These are phyloP conservation scores for Quercus glauca DNA, from an alignment of 306 rosid species.

Conservation along the genomic window DNA sequence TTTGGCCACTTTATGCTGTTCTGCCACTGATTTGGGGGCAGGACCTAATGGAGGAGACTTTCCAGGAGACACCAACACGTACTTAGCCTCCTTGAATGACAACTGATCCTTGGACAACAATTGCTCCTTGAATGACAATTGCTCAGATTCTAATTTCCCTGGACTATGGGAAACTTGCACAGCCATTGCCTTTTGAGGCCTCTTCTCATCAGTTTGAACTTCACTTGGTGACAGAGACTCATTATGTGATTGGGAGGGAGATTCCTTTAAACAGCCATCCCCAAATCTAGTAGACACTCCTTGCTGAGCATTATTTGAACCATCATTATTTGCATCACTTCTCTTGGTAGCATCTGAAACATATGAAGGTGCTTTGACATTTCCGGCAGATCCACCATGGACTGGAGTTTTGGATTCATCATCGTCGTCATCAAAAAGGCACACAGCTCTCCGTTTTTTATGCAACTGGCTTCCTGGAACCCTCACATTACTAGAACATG, in stretches of 20 bases:
- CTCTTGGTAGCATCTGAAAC: slow-evolving; percentile 48
- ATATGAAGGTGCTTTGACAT: slow-evolving; percentile 40
- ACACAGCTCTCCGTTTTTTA: slow-evolving; percentile 78
- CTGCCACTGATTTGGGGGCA: slow-evolving; percentile 42
- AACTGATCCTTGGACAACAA: slow-evolving; percentile 42
- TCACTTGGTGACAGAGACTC: slow-evolving; percentile 37
- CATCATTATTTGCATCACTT: slow-evolving; percentile 34
- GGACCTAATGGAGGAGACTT: slow-evolving; percentile 56
- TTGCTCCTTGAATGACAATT: slow-evolving; percentile 38
- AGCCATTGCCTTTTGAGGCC: slow-evolving; percentile 35
- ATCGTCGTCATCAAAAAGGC: slow-evolving; percentile 66
- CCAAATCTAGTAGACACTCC: slow-evolving; percentile 40
- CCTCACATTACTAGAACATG: slow-evolving; percentile 30
- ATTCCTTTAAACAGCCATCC: slow-evolving; percentile 42
- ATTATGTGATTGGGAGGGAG: slow-evolving; percentile 38
- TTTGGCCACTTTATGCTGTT: slow-evolving; percentile 55
- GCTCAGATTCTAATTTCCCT: slow-evolving; percentile 48
- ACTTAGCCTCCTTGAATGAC: slow-evolving; percentile 48
- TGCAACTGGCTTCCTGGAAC: slow-evolving; percentile 33
- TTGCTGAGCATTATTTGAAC: slow-evolving; percentile 36
- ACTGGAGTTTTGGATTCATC: slow-evolving; percentile 90
- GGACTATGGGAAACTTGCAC: slow-evolving; percentile 38
- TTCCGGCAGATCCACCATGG: slow-evolving; percentile 77
- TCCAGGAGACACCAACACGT: slow-evolving; percentile 49
- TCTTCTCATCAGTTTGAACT: slow-evolving; percentile 36